phyloP scores from a whole-genome alignment of 257 asterid genomes.

The Nicotiana knightiana region DNA sequence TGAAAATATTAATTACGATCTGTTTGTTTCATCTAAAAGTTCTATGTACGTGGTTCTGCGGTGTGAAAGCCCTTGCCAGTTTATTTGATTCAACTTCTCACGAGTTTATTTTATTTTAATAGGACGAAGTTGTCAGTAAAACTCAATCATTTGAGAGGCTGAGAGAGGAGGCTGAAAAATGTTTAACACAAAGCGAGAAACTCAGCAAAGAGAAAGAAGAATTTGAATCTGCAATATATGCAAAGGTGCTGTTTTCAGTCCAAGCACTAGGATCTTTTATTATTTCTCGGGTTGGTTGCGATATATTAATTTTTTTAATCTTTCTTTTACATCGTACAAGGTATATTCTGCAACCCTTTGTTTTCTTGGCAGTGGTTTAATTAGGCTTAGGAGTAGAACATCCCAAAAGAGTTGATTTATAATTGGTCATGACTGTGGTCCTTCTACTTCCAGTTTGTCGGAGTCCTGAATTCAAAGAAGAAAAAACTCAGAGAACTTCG shows the following conservation, averaged over 20 bases:
- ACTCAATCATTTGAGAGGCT: slow-evolving; percentile 55
- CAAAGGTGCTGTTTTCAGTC: slow-evolving; percentile 41
- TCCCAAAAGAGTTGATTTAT: background rate
- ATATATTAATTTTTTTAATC: background rate
- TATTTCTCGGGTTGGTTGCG: background rate
- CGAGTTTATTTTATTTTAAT: slow-evolving; percentile 16
- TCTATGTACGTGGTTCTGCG: background rate
- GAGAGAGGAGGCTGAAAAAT: slow-evolving; percentile 73
- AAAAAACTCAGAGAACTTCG: slow-evolving; percentile 86
- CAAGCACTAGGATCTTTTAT: background rate
- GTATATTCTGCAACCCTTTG: background rate
- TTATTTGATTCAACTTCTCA: slow-evolving; percentile 16
- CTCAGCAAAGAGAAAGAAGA: slow-evolving; percentile 62
- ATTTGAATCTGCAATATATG: slow-evolving; percentile 68
- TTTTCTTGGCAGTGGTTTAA: background rate
- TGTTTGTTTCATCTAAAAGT: background rate
- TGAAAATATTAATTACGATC: background rate
- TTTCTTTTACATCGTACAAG: background rate
- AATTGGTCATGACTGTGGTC: background rate
- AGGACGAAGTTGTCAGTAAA: slow-evolving; percentile 87
- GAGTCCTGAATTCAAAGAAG: slow-evolving; percentile 77
- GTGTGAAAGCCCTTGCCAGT: background rate
- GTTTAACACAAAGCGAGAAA: slow-evolving; percentile 71
- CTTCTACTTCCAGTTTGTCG: slow-evolving; percentile 53
- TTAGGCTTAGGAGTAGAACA: background rate